Evolutionary conservation across 2,329 filamentous ascomycete genomes (phyloP).

Genomic region (Fusarium hostae): DNA sequence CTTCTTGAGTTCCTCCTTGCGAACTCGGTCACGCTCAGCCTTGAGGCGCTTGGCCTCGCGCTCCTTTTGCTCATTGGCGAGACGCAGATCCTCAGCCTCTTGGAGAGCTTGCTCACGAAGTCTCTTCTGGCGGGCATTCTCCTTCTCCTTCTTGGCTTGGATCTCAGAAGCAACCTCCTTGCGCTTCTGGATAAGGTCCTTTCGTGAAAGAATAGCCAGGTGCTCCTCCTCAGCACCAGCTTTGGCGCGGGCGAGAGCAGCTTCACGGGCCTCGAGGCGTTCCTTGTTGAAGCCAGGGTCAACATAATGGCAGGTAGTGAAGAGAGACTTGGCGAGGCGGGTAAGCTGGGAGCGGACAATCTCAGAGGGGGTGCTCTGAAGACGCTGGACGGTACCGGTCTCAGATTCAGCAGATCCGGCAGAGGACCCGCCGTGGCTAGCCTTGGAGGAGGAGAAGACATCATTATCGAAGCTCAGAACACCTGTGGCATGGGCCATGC

Average conservation of each 20-base stretch:
- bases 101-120: conserved; percentile 87
- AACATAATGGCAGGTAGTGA: conserved; percentile 94
- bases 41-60: conserved; percentile 87
- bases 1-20: conserved; percentile 93
- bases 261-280: conserved; percentile 80
- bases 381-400: conserved; percentile 85
- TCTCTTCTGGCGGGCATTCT: conserved; percentile 89
- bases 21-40: conserved; percentile 88
- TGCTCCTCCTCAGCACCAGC: conserved; percentile 94
- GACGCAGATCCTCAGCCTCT: conserved; percentile 87
- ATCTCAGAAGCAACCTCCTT: conserved; percentile 95
- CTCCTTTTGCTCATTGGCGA: conserved; percentile 92
- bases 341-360: conserved; percentile 96
- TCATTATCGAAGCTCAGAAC: conserved; percentile 98
- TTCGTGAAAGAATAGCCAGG: conserved; percentile 82
- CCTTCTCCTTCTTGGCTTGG: conserved; percentile 88
- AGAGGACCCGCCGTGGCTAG: conserved; percentile 83
- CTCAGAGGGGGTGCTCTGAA: conserved; percentile 97
- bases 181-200: conserved; percentile 93
- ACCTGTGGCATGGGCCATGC: conserved; percentile 94
- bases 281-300: conserved; percentile 89
- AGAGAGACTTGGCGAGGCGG: conserved; percentile 89
- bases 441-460: conserved; percentile 97
- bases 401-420: conserved; percentile 90
- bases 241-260: conserved; percentile 82